Conservation (phyloP, 768 basidiomycete genomes). For the Gloeopeniophorella convolvens region DNA sequence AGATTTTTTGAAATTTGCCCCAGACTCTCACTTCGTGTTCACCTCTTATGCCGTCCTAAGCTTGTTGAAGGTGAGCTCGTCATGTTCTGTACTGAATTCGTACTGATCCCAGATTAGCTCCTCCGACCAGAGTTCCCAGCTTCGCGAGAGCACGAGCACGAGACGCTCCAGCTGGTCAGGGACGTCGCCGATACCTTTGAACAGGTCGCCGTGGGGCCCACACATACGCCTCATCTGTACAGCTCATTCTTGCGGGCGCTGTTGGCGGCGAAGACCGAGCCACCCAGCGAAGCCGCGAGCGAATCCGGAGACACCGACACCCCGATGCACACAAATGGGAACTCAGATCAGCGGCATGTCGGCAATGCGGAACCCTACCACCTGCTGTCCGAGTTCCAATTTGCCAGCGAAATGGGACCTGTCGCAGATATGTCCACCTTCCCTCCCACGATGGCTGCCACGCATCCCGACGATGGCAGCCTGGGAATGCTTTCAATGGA, state of each 20-base stretch:
- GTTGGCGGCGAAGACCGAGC: slow-evolving; percentile 45
- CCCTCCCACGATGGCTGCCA: slow-evolving; percentile 78
- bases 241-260: slow-evolving; percentile 76
- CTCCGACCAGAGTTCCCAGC: slow-evolving; percentile 78
- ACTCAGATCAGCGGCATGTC: slow-evolving; percentile 9
- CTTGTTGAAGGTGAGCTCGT: slow-evolving; percentile 69
- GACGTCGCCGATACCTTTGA: slow-evolving; percentile 82
- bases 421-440: slow-evolving; percentile 77
- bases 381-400: slow-evolving; percentile 55
- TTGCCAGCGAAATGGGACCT: slow-evolving; percentile 80
- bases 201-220: slow-evolving; percentile 63
- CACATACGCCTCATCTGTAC: slow-evolving; percentile 90
- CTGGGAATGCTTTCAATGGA: slow-evolving; percentile 68
- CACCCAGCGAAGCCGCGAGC: slow-evolving; percentile 15
- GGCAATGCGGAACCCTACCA: slow-evolving; percentile 5
- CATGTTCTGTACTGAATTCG: not conserved
- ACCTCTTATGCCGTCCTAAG: slow-evolving; percentile 90
- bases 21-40: slow-evolving; percentile 89
- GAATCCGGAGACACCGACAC: slow-evolving; percentile 8
- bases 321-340: slow-evolving; percentile 7
- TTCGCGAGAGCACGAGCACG: slow-evolving; percentile 68
- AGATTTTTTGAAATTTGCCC: slow-evolving; percentile 75
- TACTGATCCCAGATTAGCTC: slow-evolving; percentile 39
- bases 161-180: slow-evolving; percentile 61
- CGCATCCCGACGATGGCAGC: slow-evolving; percentile 35